These are phyloP conservation scores for Venturia effusa DNA, from an alignment of 2,329 filamentous ascomycete genomes.

Conservation along the genomic window DNA sequence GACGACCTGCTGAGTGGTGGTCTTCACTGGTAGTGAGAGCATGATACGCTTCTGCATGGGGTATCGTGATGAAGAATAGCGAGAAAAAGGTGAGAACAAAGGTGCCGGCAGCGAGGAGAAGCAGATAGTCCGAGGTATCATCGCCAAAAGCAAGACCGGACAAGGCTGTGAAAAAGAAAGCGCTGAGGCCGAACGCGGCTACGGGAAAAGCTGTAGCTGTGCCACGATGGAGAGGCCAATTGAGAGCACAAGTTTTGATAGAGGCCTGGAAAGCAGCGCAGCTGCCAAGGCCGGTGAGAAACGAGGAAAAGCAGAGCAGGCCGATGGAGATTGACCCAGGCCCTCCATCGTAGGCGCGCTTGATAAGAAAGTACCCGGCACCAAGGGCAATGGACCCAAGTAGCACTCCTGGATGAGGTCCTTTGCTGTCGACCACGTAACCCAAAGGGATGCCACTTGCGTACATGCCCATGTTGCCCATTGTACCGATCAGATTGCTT, in stretches of 20 bases:
- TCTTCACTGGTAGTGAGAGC: constrained; percentile 41
- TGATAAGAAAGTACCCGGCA: constrained; percentile 76
- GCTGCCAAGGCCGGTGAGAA: constrained; percentile 76
- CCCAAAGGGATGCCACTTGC: constrained; percentile 80
- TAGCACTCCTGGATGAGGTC: constrained; percentile 68
- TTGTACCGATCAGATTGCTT: constrained; percentile 77
- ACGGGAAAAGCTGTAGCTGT: constrained; percentile 91
- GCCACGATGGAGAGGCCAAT: constrained; percentile 83
- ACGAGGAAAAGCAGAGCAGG: constrained; percentile 69
- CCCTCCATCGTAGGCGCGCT: constrained; percentile 63
- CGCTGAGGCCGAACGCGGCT: constrained; percentile 86
- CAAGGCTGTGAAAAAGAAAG: constrained; percentile 86
- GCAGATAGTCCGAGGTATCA: constrained; percentile 69
- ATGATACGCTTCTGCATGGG: constrained; percentile 51
- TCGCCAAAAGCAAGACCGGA: constrained; percentile 71
- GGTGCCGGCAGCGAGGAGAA: constrained; percentile 71
- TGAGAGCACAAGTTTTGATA: constrained; percentile 75
- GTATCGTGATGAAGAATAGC: constrained; percentile 75
- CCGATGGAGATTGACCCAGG: constrained; percentile 44
- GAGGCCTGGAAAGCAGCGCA: constrained; percentile 84
- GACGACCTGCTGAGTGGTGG: constrained; percentile 30
- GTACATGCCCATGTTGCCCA: constrained; percentile 90
- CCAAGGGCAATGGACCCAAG: constrained; percentile 63
- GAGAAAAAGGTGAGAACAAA: constrained; percentile 62
- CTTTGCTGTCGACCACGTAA: constrained; percentile 72